Conservation (phyloP, 257 asterid genomes). For the Galeopsis tetrahit region DNA sequence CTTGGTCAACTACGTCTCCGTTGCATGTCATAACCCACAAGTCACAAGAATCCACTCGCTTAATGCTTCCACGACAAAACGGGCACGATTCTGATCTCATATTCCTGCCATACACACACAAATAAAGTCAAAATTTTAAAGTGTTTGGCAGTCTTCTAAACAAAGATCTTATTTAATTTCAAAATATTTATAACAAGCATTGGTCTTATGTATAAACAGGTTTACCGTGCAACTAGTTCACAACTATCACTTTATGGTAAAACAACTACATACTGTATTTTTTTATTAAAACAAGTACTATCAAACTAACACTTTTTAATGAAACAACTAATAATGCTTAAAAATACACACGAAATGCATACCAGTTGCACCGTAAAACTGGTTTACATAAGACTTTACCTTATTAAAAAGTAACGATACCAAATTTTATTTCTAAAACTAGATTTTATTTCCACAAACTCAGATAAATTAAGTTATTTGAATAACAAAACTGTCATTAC, state of each 20-base stretch:
- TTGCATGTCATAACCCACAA: conserved; percentile 64
- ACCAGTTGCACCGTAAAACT: too few relatives aligned
- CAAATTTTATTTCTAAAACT: neutral
- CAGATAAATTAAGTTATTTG: neutral
- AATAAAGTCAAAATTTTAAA: neutral
- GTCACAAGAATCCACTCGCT: conserved; percentile 61
- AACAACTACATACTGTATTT: too few relatives aligned
- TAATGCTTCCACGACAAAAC: conserved; percentile 66
- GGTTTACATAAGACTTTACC: too few relatives aligned
- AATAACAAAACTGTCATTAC: too few relatives aligned
- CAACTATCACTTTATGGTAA: too few relatives aligned
- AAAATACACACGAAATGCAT: too few relatives aligned
- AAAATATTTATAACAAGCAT: too few relatives aligned
- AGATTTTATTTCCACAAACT: conserved; percentile 3
- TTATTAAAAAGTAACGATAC: neutral
- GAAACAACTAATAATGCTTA: too few relatives aligned
- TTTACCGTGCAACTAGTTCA: too few relatives aligned
- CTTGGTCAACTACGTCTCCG: conserved; percentile 58
- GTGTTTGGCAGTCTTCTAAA: neutral
- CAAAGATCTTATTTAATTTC: neutral
- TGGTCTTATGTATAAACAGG: too few relatives aligned
- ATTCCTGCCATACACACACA: conserved; percentile 44
- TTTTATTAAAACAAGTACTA: too few relatives aligned
- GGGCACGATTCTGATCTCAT: conserved; percentile 69
- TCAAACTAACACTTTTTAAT: too few relatives aligned